Percentiles rank a stretch among this genome's conserved stretches.
Conservation (phyloP, 2,329 filamentous ascomycete genomes). For the Exophiala sideris region DNA sequence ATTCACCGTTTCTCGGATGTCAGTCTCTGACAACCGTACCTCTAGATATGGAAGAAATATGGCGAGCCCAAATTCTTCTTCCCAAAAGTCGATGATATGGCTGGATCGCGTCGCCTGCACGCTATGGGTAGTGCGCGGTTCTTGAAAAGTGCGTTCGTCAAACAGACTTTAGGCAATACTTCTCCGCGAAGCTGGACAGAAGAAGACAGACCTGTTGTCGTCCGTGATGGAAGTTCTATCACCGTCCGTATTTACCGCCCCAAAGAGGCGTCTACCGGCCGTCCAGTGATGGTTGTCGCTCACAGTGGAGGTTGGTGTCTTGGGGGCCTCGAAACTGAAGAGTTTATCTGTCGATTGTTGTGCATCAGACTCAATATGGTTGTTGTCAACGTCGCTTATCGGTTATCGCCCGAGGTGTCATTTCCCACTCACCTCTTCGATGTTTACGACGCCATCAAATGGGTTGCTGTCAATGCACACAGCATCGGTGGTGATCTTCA, state of each 20-base stretch:
- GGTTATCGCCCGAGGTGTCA: constrained; percentile 21
- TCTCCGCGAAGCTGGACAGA: constrained; percentile 2
- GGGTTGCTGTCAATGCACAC: constrained; percentile 25
- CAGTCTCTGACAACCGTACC: background rate
- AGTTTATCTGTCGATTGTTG: constrained; percentile 16
- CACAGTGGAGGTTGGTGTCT: constrained; percentile 19
- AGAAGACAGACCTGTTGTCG: constrained; percentile 13
- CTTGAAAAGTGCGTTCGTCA: constrained; percentile 19
- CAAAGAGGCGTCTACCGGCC: background rate
- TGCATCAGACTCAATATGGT: constrained; percentile 16
- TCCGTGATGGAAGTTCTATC: constrained; percentile 8
- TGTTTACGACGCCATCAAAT: constrained; percentile 33
- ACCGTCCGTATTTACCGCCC: constrained; percentile 15
- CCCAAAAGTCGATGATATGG: constrained; percentile 11
- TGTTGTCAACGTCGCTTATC: constrained; percentile 23
- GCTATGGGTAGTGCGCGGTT: constrained; percentile 10
- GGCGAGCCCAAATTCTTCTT: constrained; percentile 16
- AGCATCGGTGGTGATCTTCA: constrained; percentile 13
- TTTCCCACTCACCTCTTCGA: constrained; percentile 28
- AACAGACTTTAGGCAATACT: constrained; percentile 8
- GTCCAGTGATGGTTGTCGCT: constrained; percentile 16
- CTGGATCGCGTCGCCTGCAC: constrained; percentile 4
- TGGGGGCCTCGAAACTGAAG: constrained; percentile 18
- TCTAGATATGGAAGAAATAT: constrained; percentile 17
- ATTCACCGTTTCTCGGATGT: background rate